Evolutionary conservation across 192 early-diverging fungal species (phyloP).

Genomic region (Dissophora globulifera): DNA sequence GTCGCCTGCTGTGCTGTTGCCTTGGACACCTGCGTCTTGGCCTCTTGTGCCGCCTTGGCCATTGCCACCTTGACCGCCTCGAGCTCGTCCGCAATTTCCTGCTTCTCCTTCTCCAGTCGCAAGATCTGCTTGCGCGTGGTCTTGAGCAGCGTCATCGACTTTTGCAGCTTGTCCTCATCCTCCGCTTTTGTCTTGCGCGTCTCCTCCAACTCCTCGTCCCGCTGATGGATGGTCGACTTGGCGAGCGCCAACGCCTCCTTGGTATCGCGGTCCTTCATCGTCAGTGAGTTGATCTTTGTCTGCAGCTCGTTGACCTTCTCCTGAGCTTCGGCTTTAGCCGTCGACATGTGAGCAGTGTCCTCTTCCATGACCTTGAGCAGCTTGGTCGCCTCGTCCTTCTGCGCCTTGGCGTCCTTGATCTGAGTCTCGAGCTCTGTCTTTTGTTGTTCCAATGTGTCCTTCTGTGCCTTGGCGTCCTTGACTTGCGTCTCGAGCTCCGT

Average conservation of each 20-base stretch:
- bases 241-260: slow-evolving; percentile 60
- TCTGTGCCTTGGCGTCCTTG: slow-evolving; percentile 3
- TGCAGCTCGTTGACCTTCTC: slow-evolving; percentile 55
- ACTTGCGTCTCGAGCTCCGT: slow-evolving; percentile 20
- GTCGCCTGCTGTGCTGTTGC: slow-evolving; percentile 33
- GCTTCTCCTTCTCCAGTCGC: slow-evolving; percentile 63
- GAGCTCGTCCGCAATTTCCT: slow-evolving; percentile 55
- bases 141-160: slow-evolving; percentile 53
- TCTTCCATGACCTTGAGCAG: slow-evolving; percentile 50
- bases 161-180: slow-evolving; percentile 61
- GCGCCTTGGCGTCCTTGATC: slow-evolving; percentile 20
- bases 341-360: slow-evolving; percentile 35
- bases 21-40: slow-evolving; percentile 28
- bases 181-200: slow-evolving; percentile 50
- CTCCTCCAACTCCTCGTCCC: slow-evolving; percentile 54
- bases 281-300: slow-evolving; percentile 33
- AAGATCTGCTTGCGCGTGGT: slow-evolving; percentile 65
- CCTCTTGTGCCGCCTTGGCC: slow-evolving; percentile 44
- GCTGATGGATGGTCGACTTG: slow-evolving; percentile 60
- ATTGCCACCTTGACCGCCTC: slow-evolving; percentile 34
- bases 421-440: slow-evolving; percentile 21
- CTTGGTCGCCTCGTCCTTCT: slow-evolving; percentile 28
- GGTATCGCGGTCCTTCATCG: slow-evolving; percentile 53
- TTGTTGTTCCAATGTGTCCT: slow-evolving; percentile 7
- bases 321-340: slow-evolving; percentile 53